Base-by-base conservation (phyloP, 2,329 filamentous ascomycete species). In the Xylaria sp. region DNA sequence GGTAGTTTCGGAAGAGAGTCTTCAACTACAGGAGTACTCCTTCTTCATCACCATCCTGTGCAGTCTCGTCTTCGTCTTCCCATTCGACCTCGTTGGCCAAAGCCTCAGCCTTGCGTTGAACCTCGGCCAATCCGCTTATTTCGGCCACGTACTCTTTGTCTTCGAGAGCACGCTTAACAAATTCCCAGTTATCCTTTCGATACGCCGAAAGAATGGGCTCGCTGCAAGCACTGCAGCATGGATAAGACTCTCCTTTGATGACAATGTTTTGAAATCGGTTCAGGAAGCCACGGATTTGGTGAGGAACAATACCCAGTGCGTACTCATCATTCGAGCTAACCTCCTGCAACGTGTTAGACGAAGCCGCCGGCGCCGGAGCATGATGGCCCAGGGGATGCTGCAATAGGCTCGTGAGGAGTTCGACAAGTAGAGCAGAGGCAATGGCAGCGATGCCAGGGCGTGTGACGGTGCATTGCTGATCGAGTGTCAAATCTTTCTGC, bases 381-480 rank as follows among this genome's bases (percentile, higher is more conserved):
- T 82, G 77, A 18, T 83, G 78, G n/a, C 85, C 82, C 6, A 88
- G 77, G 0, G 92, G 92, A 71, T 96, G 93, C 71, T 99, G 94
- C 8, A 97, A 79, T 42, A 97, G 77, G 60, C 90, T 95, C 8
- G 92, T 87, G 34, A 99, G 82, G 4, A 97, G 81, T 74, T 99
- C 94, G 52, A 97, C 93, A 4, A 97, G 82, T 39, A 96, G 81
- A 1, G 91, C 91, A 2, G 94, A 97, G 6, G 94, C 94, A 59
- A 97, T 94, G 8, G 92, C 88, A 11, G 94, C 93, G 42, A 96
- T 86, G 13, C 94, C 94, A 0, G 94, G 94, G 8, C 94, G 86
- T 2, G 94, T 99, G 18, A 99, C 94, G 0, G 94, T 99, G 75
- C 94, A 99, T 76, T 97, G 94, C 73, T 99, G 94, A 72, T 99